phyloP scores from a whole-genome alignment of 768 basidiomycete species.

The Guyanaporus albipodus region DNA sequence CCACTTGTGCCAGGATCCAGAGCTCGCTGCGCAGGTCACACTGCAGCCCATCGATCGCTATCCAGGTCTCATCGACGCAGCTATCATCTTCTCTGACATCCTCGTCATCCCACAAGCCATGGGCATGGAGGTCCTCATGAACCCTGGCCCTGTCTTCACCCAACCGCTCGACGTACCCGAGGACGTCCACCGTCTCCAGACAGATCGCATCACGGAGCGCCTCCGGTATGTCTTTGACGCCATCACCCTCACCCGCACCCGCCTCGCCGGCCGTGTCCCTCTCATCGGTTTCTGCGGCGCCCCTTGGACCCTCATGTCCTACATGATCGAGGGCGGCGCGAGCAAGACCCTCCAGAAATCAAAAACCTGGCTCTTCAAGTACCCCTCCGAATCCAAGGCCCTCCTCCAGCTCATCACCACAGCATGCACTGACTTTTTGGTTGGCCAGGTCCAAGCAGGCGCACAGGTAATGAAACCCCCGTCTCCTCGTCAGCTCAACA shows the following conservation, averaged over 20 bases:
- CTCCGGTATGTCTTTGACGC: slow-evolving; percentile 92
- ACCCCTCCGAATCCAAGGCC: slow-evolving; percentile 78
- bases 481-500: too few species aligned
- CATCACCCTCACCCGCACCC: slow-evolving; percentile 77
- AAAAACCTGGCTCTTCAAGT: slow-evolving; percentile 92
- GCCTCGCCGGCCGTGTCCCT: slow-evolving; percentile 83
- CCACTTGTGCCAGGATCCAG: slow-evolving; percentile 90
- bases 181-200: slow-evolving; percentile 60
- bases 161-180: slow-evolving; percentile 75
- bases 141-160: slow-evolving; percentile 86
- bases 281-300: slow-evolving; percentile 97
- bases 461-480: slow-evolving; percentile 70
- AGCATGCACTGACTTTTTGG: slow-evolving; percentile 84
- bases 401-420: slow-evolving; percentile 79
- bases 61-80: slow-evolving; percentile 82
- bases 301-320: slow-evolving; percentile 97
- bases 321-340: slow-evolving; percentile 97
- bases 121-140: slow-evolving; percentile 95
- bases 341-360: slow-evolving; percentile 87
- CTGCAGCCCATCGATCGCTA: slow-evolving; percentile 92
- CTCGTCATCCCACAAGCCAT: slow-evolving; percentile 97
- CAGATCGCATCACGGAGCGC: slow-evolving; percentile 78
- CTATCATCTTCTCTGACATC: slow-evolving; percentile 98
- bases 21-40: slow-evolving; percentile 83
- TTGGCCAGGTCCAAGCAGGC: slow-evolving; percentile 91